These are phyloP conservation scores for Lumnitzera racemosa DNA, from an alignment of 345 rosid species.

Conservation along the genomic window DNA sequence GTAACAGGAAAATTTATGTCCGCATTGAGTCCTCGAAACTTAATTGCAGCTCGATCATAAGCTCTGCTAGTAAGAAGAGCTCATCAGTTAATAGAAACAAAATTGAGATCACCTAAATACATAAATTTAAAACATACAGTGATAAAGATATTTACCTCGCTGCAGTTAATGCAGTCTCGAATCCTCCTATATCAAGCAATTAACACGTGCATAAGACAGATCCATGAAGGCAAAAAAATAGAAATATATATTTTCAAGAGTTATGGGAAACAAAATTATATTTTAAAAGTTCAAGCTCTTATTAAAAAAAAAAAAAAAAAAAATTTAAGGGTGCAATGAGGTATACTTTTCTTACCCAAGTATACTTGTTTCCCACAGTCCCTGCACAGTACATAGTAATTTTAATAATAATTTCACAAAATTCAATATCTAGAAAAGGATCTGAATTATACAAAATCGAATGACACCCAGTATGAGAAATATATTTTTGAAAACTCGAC, in stretches of 20 bases:
- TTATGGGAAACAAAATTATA: too few relatives aligned
- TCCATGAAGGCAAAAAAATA: not conserved
- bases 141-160: conserved; percentile 46
- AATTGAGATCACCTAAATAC: not conserved
- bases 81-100: not conserved
- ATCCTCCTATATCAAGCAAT: conserved; percentile 49
- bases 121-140: not conserved
- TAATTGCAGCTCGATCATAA: conserved; percentile 84
- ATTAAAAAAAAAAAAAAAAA: too few relatives aligned
- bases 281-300: too few relatives aligned
- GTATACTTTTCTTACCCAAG: conserved; percentile 35
- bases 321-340: too few relatives aligned
- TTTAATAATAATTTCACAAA: not conserved
- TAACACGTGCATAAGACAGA: not conserved
- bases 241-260: not conserved
- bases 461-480: too few relatives aligned
- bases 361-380: conserved; percentile 86
- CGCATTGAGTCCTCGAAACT: conserved; percentile 74
- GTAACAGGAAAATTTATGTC: conserved; percentile 61
- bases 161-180: conserved; percentile 83
- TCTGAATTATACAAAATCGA: too few relatives aligned
- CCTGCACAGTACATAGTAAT: conserved; percentile 34
- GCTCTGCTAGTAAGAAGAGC: conserved; percentile 36
- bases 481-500: too few relatives aligned
- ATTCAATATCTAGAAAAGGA: too few relatives aligned